These are phyloP conservation scores for Barnettozyma hawaiiensis DNA, from an alignment of 1,139 yeast species.

Conservation along the genomic window DNA sequence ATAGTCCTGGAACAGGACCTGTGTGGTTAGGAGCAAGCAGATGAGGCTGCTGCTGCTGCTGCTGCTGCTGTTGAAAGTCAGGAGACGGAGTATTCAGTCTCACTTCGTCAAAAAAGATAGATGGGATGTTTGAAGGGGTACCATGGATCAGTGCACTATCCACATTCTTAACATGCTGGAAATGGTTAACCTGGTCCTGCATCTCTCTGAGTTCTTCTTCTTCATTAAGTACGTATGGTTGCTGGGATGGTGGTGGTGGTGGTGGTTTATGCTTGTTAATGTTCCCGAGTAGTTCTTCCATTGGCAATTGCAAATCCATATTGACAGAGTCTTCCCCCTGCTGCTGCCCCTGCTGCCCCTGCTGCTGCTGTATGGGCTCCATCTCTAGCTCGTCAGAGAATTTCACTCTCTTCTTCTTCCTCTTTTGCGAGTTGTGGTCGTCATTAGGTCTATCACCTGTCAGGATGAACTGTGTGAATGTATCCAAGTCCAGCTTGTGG, in stretches of 20 bases:
- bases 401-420: conserved; percentile 50
- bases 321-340: conserved; percentile 22
- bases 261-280: conserved; percentile 29
- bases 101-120: conserved; percentile 25
- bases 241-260: conserved; percentile 20
- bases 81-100: conserved; percentile 18
- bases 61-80: conserved; percentile 15
- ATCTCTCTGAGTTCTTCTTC: conserved; percentile 58
- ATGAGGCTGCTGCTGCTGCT: no score
- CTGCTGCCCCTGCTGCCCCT: no score
- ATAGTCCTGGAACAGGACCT: conserved; percentile 17
- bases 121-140: conserved; percentile 45
- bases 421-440: conserved; percentile 29
- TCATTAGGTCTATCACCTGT: conserved; percentile 61
- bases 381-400: conserved; percentile 51
- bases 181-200: conserved; percentile 62
- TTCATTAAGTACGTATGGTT: conserved; percentile 40
- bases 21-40: conserved; percentile 21
- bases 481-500: conserved; percentile 63
- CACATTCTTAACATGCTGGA: conserved; percentile 54
- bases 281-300: conserved; percentile 59
- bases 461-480: conserved; percentile 66
- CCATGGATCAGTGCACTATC: conserved; percentile 62
- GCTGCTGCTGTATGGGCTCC: conserved; percentile 18
- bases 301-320: conserved; percentile 60